Evolutionary conservation across 2,329 filamentous ascomycete species (phyloP).

Genomic region (Ascocoryne sarcoides): DNA sequence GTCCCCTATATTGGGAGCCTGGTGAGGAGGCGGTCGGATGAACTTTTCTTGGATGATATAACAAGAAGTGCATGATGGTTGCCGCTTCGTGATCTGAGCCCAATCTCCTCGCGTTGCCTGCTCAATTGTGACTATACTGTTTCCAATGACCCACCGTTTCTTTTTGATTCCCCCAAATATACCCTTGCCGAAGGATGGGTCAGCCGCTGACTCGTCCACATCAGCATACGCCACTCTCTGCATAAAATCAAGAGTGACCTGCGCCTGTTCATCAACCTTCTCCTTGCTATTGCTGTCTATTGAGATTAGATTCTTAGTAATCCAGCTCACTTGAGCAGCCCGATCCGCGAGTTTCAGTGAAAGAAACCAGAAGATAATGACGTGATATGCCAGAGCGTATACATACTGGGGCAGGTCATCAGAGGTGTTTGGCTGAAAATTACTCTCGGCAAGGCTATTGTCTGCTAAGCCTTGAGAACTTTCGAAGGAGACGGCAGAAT

Average conservation of each 20-base stretch:
- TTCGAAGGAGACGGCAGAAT: slow-evolving; percentile 14
- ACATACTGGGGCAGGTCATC: slow-evolving; percentile 90
- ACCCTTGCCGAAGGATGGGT: slow-evolving; percentile 55
- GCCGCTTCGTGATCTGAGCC: slow-evolving; percentile 62
- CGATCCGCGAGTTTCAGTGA: slow-evolving; percentile 79
- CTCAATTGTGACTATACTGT: slow-evolving; percentile 66
- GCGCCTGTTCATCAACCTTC: slow-evolving; percentile 79
- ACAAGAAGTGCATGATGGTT: slow-evolving; percentile 57
- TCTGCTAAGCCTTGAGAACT: slow-evolving; percentile 31
- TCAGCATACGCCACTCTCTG: slow-evolving; percentile 81
- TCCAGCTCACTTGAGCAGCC: slow-evolving; percentile 78
- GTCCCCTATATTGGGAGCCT: slow-evolving; percentile 40
- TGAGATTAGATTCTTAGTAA: slow-evolving; percentile 74
- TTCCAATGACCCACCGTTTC: slow-evolving; percentile 64
- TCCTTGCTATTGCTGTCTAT: slow-evolving; percentile 67
- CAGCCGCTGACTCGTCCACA: slow-evolving; percentile 64
- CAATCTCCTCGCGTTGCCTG: slow-evolving; percentile 58
- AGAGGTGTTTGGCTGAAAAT: slow-evolving; percentile 35
- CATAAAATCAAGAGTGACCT: slow-evolving; percentile 93
- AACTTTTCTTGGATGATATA: slow-evolving; percentile 48
- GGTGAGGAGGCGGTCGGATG: slow-evolving; percentile 47
- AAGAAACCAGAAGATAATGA: slow-evolving; percentile 96
- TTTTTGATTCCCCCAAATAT: slow-evolving; percentile 58
- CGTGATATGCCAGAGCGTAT: slow-evolving; percentile 86
- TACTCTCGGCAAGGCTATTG: slow-evolving; percentile 35